Percentiles rank a stretch among this genome's conserved stretches.
Evolutionary conservation across 306 rosid species (phyloP).

Genomic region (Trichosanthes cucumerina): DNA sequence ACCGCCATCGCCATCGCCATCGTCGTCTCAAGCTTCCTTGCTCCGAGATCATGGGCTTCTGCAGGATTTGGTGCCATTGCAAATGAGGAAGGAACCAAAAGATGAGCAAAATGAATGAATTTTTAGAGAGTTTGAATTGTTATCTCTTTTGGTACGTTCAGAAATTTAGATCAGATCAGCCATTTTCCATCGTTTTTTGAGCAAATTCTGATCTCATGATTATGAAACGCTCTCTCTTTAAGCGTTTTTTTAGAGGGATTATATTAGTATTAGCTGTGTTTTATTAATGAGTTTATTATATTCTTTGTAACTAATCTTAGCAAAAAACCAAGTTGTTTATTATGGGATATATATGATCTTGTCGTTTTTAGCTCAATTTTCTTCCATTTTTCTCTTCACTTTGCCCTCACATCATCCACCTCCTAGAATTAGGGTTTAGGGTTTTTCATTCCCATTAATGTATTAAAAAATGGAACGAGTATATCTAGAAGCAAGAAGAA

Average conservation of each 20-base stretch:
- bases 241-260: not conserved
- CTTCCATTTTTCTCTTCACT: not conserved
- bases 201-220: not conserved
- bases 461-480: not conserved
- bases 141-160: not conserved
- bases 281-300: not conserved
- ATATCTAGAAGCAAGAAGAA: too few species aligned
- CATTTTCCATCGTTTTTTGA: not conserved
- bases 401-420: not conserved
- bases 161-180: not conserved
- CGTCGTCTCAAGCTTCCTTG: slow-evolving; percentile 13
- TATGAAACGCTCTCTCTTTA: not conserved
- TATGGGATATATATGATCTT: not conserved
- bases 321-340: not conserved
- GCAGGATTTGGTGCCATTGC: slow-evolving; percentile 60
- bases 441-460: not conserved
- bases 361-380: not conserved
- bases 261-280: slow-evolving; percentile 1
- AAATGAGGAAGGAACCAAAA: slow-evolving; percentile 36
- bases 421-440: not conserved
- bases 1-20: not conserved
- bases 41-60: slow-evolving; percentile 69
- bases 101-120: slow-evolving; percentile 9
- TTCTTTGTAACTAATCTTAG: slow-evolving; percentile 1
- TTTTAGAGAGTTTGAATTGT: not conserved